Conservation (phyloP, 2,329 filamentous ascomycete genomes). For the Achaetomium macrosporum region DNA sequence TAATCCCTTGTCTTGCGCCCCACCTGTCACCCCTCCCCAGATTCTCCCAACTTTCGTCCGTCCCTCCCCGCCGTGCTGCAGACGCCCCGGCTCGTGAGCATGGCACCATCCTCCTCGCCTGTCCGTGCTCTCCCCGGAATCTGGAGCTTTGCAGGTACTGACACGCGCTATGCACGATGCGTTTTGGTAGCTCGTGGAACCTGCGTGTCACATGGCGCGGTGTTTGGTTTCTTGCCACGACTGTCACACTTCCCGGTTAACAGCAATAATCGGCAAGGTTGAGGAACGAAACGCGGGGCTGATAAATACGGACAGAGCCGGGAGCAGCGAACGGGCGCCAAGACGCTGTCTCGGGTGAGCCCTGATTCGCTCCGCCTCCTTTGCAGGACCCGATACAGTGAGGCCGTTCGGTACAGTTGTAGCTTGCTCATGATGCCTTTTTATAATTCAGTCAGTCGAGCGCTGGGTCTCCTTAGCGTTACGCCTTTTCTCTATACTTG, state of each 20-base stretch:
- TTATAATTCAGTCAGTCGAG: neutral
- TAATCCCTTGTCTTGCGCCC: slow-evolving; percentile 17
- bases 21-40: slow-evolving; percentile 20
- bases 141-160: slow-evolving; percentile 26
- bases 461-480: neutral
- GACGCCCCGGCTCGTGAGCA: slow-evolving; percentile 11
- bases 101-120: slow-evolving; percentile 16
- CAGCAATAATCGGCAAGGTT: neutral
- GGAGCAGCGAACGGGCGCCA: neutral
- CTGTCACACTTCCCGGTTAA: neutral
- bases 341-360: neutral
- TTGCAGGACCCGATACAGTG: neutral
- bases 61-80: too few relatives aligned
- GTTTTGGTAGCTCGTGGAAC: slow-evolving; percentile 11
- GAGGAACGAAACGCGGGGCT: neutral
- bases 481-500: neutral
- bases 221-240: slow-evolving; percentile 4
- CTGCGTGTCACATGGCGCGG: slow-evolving; percentile 31
- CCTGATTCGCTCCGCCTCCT: neutral
- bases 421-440: neutral
- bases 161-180: slow-evolving; percentile 11
- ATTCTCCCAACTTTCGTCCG: too few relatives aligned
- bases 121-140: slow-evolving; percentile 29
- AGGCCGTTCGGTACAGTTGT: neutral
- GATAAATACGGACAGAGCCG: neutral